phyloP scores from a whole-genome alignment of 805 yeast species.

The Candida broadrunensis region DNA sequence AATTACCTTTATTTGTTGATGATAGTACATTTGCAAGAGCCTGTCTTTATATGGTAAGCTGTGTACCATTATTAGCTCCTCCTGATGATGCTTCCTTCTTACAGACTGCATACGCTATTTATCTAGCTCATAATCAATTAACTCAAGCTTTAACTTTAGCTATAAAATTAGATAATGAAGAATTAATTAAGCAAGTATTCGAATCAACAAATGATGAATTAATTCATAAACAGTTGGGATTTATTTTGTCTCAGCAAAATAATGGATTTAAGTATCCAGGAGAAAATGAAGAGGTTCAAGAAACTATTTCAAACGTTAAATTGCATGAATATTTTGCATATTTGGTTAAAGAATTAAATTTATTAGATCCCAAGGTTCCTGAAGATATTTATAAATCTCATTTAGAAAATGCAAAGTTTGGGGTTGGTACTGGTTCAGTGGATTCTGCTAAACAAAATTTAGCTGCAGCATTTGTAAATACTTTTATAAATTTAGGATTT shows the following conservation, averaged over 20 bases:
- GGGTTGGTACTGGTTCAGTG: slow-evolving; percentile 50
- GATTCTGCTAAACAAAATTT: slow-evolving; percentile 95
- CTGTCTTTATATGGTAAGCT: slow-evolving; percentile 89
- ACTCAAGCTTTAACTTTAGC: slow-evolving; percentile 92
- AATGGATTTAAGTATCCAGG: slow-evolving; percentile 68
- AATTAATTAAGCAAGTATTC: slow-evolving; percentile 74
- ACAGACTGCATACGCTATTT: slow-evolving; percentile 84
- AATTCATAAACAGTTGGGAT: slow-evolving; percentile 86
- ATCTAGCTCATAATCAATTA: slow-evolving; percentile 71
- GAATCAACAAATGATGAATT: slow-evolving; percentile 71
- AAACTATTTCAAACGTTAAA: slow-evolving; percentile 76
- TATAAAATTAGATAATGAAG: slow-evolving; percentile 80
- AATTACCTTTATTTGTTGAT: slow-evolving; percentile 80
- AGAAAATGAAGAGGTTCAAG: slow-evolving; percentile 68
- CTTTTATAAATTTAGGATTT: slow-evolving; percentile 87
- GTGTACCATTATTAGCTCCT: slow-evolving; percentile 95
- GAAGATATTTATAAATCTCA: slow-evolving; percentile 93
- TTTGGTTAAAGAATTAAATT: slow-evolving; percentile 81
- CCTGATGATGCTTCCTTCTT: slow-evolving; percentile 87
- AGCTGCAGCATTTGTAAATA: slow-evolving; percentile 92
- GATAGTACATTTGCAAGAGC: slow-evolving; percentile 82
- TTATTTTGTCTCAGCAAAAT: slow-evolving; percentile 83
- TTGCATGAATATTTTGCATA: slow-evolving; percentile 77
- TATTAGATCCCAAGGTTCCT: slow-evolving; percentile 87
- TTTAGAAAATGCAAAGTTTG: slow-evolving; percentile 66